A percentile compares a stretch with the other conserved stretches of the same genome.
Conservation (phyloP, 2,329 filamentous ascomycete genomes). For the Zasmidium citrigriseum region DNA sequence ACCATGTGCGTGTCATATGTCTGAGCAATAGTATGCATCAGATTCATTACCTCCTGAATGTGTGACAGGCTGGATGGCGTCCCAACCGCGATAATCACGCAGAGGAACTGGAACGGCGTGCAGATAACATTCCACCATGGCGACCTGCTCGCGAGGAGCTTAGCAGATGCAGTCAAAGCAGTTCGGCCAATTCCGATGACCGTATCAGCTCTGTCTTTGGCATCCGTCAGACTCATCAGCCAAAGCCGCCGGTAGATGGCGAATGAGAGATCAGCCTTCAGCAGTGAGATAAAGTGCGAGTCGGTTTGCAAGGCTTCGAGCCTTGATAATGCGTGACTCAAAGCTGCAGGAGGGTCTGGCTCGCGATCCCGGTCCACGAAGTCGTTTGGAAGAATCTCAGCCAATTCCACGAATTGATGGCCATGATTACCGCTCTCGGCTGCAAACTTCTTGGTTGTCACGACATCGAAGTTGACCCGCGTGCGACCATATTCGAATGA, state of each 20-base stretch:
- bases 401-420: conserved; percentile 36
- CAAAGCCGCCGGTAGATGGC: conserved; percentile 48
- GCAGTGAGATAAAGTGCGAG: conserved; percentile 45
- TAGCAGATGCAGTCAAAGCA: conserved; percentile 38
- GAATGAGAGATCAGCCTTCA: conserved; percentile 56
- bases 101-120: conserved; percentile 46
- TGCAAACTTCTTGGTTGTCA: conserved; percentile 39
- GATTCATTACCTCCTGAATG: conserved; percentile 40
- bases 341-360: conserved; percentile 37
- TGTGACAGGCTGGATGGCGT: conserved; percentile 39
- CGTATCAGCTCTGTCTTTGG: conserved; percentile 39
- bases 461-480: conserved; percentile 51
- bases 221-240: conserved; percentile 40
- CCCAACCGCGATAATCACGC: conserved; percentile 43
- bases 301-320: conserved; percentile 35
- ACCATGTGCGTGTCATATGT: conserved; percentile 40
- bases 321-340: conserved; percentile 33
- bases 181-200: conserved; percentile 39
- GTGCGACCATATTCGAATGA: conserved; percentile 61
- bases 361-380: conserved; percentile 36
- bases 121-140: conserved; percentile 49
- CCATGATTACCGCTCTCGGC: conserved; percentile 30
- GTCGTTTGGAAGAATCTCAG: conserved; percentile 36
- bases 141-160: conserved; percentile 36
- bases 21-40: conserved; percentile 40